These are phyloP conservation scores for Batrachochytrium dendrobatidis DNA, from an alignment of 371 early-diverging fungal species.

Conservation along the genomic window DNA sequence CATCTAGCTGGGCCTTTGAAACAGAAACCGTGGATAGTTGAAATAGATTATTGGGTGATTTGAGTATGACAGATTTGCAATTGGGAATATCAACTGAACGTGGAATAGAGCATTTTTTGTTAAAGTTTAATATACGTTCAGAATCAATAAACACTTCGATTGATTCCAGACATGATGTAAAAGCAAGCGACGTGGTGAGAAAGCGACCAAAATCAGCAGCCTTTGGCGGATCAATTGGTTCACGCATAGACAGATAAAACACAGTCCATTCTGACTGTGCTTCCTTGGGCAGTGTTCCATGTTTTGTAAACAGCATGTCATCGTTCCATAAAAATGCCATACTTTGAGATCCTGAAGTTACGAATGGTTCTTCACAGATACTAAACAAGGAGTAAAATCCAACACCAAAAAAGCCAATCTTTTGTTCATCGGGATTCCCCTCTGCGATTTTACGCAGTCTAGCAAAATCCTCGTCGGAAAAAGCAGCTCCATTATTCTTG, in stretches of 20 bases:
- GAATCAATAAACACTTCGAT: slow-evolving; percentile 61
- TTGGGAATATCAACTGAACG: slow-evolving; percentile 51
- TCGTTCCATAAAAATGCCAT: slow-evolving; percentile 89
- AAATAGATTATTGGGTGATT: slow-evolving; percentile 66
- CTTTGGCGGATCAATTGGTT: slow-evolving; percentile 66
- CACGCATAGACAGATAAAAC: slow-evolving; percentile 67
- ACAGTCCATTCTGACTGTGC: slow-evolving; percentile 56
- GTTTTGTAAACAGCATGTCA: slow-evolving; percentile 77
- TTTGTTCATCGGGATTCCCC: slow-evolving; percentile 80
- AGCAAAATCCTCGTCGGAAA: slow-evolving; percentile 75
- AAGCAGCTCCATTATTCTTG: slow-evolving; percentile 79
- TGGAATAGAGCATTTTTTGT: slow-evolving; percentile 58
- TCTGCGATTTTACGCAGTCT: slow-evolving; percentile 81
- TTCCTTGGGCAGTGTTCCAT: slow-evolving; percentile 48
- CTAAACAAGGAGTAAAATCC: slow-evolving; percentile 83
- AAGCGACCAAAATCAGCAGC: slow-evolving; percentile 70
- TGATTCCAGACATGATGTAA: slow-evolving; percentile 66
- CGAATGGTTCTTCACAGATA: slow-evolving; percentile 79
- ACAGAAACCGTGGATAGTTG: slow-evolving; percentile 36
- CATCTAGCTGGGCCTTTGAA: slow-evolving; percentile 58
- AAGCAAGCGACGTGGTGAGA: slow-evolving; percentile 73
- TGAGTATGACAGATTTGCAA: slow-evolving; percentile 17
- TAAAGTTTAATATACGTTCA: slow-evolving; percentile 47
- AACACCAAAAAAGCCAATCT: slow-evolving; percentile 86
- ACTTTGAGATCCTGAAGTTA: slow-evolving; percentile 38